phyloP scores from a whole-genome alignment of 257 asterid species.

The Ehretia macrophylla region DNA sequence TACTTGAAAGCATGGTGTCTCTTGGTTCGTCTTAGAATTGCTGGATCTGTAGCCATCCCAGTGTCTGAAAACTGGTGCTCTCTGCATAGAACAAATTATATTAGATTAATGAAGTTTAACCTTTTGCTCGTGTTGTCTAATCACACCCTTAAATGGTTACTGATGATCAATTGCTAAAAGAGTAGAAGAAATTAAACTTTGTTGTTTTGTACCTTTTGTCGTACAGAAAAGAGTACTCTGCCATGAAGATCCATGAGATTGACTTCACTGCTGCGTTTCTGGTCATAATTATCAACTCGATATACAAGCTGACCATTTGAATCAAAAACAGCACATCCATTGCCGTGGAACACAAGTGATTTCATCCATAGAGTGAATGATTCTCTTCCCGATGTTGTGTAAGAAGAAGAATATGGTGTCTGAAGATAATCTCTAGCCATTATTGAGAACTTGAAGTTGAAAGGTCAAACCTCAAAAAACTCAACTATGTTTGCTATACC shows the following conservation, averaged over 20 bases:
- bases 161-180: neutral
- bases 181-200: neutral
- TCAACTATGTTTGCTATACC: neutral
- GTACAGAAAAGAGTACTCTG: conserved; percentile 42
- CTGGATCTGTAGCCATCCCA: conserved; percentile 58
- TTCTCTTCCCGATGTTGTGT: conserved; percentile 32
- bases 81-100: conserved; percentile 28
- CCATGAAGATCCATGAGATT: conserved; percentile 57
- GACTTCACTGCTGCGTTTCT: conserved; percentile 35
- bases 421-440: conserved; percentile 45
- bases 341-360: conserved; percentile 55
- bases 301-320: conserved; percentile 42
- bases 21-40: conserved; percentile 16
- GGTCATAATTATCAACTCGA: conserved; percentile 59
- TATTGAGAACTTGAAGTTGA: neutral
- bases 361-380: conserved; percentile 66
- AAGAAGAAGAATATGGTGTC: conserved; percentile 11
- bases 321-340: conserved; percentile 59
- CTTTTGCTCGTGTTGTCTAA: neutral
- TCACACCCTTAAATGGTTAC: neutral
- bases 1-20: conserved; percentile 48
- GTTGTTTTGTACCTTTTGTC: conserved; percentile 36
- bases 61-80: conserved; percentile 28
- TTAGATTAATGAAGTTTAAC: neutral
- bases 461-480: neutral